Evolutionary conservation across 805 yeast species (phyloP), one percentile per base, ranked within the genome.

Genomic region (Lachancea kluyveri): DNA sequence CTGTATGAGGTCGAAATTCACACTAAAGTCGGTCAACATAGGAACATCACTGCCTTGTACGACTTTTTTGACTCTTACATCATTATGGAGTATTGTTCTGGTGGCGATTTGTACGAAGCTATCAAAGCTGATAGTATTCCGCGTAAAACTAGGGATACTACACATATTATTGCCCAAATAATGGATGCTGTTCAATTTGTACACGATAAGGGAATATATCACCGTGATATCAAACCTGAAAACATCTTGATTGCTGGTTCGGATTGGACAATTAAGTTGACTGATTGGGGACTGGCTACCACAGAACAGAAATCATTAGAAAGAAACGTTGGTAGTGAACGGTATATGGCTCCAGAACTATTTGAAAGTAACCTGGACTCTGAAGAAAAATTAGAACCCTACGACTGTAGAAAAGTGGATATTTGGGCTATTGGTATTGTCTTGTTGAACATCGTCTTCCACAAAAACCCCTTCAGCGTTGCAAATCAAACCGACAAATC

Each of bases 321-420:
- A 49, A 82, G 86, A 54, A 94, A 84, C 40, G 82, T 85, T 37
- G 96, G 96, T 15, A 75, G 85, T 33, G 95, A 85, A 59, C 68
- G 94, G 40, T 87, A 87, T 58, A 87, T 87, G 96, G 94, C 96
- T 0, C 96, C 96, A 1, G 96, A 87, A 52, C 60, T 86, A 36
- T 79, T 86, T 51, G 94, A 86, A 31, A 45, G 51, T 6, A 57
- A 58, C 45, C 38, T 55, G 22, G 62, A 57, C 35, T 31, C 49
- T 21, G 55, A 59, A 17, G 62, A 63, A 27, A 56, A 60, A 25
- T 60, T 74, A 29, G 73, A 72, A 21, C 63, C 68, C 25, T 88
- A 87, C 54, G 81, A 80, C 46, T 85, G 95, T 6, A 75, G 78
- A 13, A 79, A 82, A 56, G 79, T 82, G 30, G 96, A 87, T 59